Percentiles rank a stretch among this genome's conserved stretches.
phyloP scores from a whole-genome alignment of 2,329 filamentous ascomycete genomes.

The Amauroascus niger region DNA sequence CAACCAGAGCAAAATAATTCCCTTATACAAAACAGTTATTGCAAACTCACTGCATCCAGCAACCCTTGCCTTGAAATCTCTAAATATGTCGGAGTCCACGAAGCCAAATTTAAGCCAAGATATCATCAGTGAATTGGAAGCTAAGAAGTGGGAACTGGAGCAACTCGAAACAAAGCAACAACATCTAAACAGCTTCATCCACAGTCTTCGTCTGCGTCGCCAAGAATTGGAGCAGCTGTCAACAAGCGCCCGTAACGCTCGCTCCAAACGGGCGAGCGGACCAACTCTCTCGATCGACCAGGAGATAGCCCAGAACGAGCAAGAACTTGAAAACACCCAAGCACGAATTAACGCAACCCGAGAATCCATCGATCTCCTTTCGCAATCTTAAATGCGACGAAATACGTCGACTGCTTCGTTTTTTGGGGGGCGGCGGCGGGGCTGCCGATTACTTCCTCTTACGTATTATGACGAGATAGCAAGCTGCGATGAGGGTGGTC shows the following conservation, averaged over 20 bases:
- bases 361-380: not conserved
- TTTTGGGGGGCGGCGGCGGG: too few relatives aligned
- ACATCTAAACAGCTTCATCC: not conserved
- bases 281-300: not conserved
- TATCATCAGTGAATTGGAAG: conserved; percentile 1
- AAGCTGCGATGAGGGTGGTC: not conserved
- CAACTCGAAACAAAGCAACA: not conserved
- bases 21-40: too few relatives aligned
- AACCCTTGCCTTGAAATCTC: too few relatives aligned
- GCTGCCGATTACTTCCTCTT: not conserved
- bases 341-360: not conserved
- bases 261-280: not conserved
- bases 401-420: not conserved
- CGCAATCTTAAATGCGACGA: not conserved
- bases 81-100: too few relatives aligned
- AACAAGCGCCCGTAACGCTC: conserved; percentile 4
- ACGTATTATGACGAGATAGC: not conserved
- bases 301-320: not conserved
- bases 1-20: too few relatives aligned
- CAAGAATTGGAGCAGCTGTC: conserved; percentile 1
- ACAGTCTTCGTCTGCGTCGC: not conserved
- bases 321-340: not conserved
- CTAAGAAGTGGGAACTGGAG: not conserved
- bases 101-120: conserved; percentile 4
- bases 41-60: too few relatives aligned